Conservation (phyloP, 1,284 basidiomycete genomes). For the Grifola frondosa region DNA sequence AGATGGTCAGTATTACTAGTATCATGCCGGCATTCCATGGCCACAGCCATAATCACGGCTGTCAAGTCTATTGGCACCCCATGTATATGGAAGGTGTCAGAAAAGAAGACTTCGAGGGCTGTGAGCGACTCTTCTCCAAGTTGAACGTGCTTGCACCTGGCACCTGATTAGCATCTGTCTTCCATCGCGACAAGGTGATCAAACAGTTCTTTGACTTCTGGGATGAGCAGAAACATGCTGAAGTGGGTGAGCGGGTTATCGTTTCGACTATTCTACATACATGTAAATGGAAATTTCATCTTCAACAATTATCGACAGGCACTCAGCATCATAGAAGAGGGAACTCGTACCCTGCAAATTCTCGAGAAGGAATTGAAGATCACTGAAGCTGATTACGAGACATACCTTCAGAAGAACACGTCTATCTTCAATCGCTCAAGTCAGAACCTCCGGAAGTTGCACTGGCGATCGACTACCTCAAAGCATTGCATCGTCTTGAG, state of each 20-base stretch:
- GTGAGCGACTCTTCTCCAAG: slow-evolving; percentile 32
- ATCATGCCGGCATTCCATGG: slow-evolving; percentile 34
- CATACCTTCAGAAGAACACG: slow-evolving; percentile 18
- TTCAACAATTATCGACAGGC: slow-evolving; percentile 28
- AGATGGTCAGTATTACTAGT: slow-evolving; percentile 8
- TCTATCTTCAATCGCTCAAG: slow-evolving; percentile 19
- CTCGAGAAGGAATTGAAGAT: slow-evolving; percentile 1
- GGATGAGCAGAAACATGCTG: slow-evolving; percentile 16
- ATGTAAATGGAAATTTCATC: slow-evolving; percentile 21
- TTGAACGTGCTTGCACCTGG: slow-evolving; percentile 30
- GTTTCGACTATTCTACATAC: not conserved
- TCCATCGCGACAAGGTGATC: slow-evolving; percentile 27
- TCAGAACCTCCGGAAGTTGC: slow-evolving; percentile 11
- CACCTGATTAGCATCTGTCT: slow-evolving; percentile 23
- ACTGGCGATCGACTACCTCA: slow-evolving; percentile 9
- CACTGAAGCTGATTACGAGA: slow-evolving; percentile 17
- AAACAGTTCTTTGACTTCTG: slow-evolving; percentile 18
- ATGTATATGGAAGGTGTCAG: slow-evolving; percentile 30
- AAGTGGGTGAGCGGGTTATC: slow-evolving; percentile 9
- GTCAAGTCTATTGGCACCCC: slow-evolving; percentile 34
- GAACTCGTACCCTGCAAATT: slow-evolving; percentile 5
- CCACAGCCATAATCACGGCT: slow-evolving; percentile 34
- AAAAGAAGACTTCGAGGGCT: slow-evolving; percentile 35
- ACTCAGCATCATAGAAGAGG: slow-evolving; percentile 15
- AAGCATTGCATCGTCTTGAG: slow-evolving; percentile 4